Base-by-base conservation (phyloP, 1,284 basidiomycete species). In the Cutaneotrichosporon cyanovorans region DNA sequence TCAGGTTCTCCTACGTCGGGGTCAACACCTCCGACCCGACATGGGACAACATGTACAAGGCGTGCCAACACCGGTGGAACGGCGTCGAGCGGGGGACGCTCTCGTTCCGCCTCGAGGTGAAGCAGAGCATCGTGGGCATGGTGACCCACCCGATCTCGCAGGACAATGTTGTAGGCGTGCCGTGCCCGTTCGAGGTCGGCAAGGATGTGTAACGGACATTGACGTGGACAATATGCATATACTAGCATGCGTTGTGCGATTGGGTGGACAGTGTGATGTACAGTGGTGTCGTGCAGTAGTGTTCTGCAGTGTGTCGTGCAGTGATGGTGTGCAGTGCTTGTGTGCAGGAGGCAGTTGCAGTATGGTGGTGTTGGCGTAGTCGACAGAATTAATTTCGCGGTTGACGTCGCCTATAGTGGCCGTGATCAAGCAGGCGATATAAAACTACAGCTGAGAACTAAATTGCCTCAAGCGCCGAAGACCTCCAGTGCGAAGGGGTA, bases 1-100 rank as follows among this genome's bases (percentile, higher is more conserved):
- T 92, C 43, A 83, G 82, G 57, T 89, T 91, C 68, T 79, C 80
- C 0, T 91, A 90, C 63, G 52, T 79, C n/a, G 85, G 83, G 0
- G 73, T 78, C n/a, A 91, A 92, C 63, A 76, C 78, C 40, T 80
- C 82, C 2, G 88, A 92, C 69, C 73, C 76, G 33, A 90, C 88
- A 23, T 92, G 87, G 87, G 68, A 67, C 22, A 80, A 81, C 54
- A 84, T 85, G 79, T 87, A 91, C 68, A 75, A 83, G 53, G 83
- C 80, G 7, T 91, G 88, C 75, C 72, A 87, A 80, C 71, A 71
- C 67, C 37, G 76, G 56, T 47, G 68, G 77, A 37, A 78, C 73
- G 75, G 76, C 40, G 79, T 80, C 6, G 65, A 68, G 23, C 77
- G 87, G 37, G 80, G 80, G 36, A 85, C 80, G 34, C 72, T 89